Percentiles rank a stretch among this genome's conserved stretches.
phyloP scores from a whole-genome alignment of 75 land plant species.

The Sequoiadendron giganteum region DNA sequence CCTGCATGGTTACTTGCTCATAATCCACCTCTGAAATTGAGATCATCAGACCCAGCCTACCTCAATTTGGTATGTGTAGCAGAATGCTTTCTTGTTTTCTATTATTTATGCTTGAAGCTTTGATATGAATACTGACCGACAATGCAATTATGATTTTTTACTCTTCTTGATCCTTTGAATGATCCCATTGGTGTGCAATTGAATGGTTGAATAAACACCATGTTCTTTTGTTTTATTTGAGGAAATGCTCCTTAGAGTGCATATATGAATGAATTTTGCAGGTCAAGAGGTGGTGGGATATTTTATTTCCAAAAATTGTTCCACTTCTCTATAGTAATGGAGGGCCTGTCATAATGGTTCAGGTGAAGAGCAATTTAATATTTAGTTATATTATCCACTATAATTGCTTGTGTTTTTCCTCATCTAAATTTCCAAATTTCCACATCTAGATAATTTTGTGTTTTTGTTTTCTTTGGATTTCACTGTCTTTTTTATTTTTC shows the following conservation, averaged over 20 bases:
- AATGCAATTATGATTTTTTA: neutral
- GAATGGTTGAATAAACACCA: neutral
- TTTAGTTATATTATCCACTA: neutral
- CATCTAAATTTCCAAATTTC: neutral
- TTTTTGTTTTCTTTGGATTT: neutral
- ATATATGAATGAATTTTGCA: slow-evolving; percentile 19
- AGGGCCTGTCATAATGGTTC: slow-evolving; percentile 93
- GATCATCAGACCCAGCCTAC: slow-evolving; percentile 81
- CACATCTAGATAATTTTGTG: neutral
- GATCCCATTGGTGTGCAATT: neutral
- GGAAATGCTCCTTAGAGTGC: neutral
- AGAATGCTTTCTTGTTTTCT: neutral
- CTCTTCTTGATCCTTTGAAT: neutral
- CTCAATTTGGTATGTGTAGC: slow-evolving; percentile 47
- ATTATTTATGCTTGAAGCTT: neutral
- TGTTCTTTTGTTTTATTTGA: too few relatives aligned
- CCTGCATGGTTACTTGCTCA: slow-evolving; percentile 85
- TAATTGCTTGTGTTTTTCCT: neutral
- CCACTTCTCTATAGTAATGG: slow-evolving; percentile 76
- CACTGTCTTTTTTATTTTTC: neutral
- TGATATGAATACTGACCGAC: neutral
- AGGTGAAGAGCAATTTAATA: slow-evolving; percentile 36
- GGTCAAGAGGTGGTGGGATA: slow-evolving; percentile 93
- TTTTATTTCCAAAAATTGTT: slow-evolving; percentile 68
- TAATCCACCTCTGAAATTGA: slow-evolving; percentile 58